Percentiles rank a stretch among this genome's conserved stretches.
Conservation (phyloP, 192 early-diverging fungal genomes). For the Obelidium mucronatum region DNA sequence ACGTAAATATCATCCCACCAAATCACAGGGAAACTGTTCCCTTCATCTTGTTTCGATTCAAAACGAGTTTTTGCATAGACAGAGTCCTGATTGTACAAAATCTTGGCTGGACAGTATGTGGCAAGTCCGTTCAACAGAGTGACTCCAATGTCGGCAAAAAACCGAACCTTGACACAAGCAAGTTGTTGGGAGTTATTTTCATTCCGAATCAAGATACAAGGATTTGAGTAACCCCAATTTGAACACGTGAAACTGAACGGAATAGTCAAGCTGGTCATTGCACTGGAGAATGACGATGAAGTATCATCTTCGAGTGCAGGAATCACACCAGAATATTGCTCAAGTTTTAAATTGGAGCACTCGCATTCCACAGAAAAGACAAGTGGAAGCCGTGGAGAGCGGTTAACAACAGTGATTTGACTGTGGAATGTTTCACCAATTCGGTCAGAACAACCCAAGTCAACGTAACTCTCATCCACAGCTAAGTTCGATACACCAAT, state of each 20-base stretch:
- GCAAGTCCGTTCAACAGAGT: constrained; percentile 33
- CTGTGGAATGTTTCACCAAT: constrained; percentile 61
- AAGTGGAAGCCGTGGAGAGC: constrained; percentile 72
- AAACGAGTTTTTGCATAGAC: constrained; percentile 20
- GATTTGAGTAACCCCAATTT: constrained; percentile 66
- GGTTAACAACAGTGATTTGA: constrained; percentile 73
- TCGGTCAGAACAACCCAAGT: constrained; percentile 66
- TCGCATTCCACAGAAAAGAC: constrained; percentile 49
- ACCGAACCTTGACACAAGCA: constrained; percentile 67
- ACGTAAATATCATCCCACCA: constrained; percentile 65
- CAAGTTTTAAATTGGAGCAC: neutral
- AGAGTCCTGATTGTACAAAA: constrained; percentile 15
- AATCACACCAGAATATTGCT: constrained; percentile 18
- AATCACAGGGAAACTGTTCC: constrained; percentile 39
- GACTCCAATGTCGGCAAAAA: constrained; percentile 71
- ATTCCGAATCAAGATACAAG: constrained; percentile 73
- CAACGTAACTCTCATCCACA: constrained; percentile 70
- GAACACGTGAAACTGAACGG: constrained; percentile 63
- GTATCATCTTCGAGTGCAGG: constrained; percentile 17
- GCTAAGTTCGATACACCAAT: constrained; percentile 81
- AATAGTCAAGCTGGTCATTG: constrained; percentile 41
- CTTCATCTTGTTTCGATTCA: constrained; percentile 21
- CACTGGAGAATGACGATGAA: neutral
- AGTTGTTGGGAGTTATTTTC: constrained; percentile 71
- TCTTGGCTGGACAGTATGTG: constrained; percentile 6